phyloP scores from a whole-genome alignment of 2,329 filamentous ascomycete genomes.

The Colletotrichum sp. region DNA sequence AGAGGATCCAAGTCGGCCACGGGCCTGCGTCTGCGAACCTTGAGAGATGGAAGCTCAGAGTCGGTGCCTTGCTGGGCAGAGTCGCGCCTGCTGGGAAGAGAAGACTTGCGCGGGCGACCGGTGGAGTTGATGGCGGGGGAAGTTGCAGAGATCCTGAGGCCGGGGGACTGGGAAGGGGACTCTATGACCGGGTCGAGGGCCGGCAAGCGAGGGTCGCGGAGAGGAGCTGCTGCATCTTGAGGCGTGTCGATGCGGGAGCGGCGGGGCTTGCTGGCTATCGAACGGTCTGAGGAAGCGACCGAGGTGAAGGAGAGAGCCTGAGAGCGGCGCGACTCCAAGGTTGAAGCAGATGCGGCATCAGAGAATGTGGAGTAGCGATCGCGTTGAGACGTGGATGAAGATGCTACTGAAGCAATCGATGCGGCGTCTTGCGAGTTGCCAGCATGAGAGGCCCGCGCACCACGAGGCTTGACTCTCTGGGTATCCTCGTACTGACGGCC shows the following conservation, averaged over 20 bases:
- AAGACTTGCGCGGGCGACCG: not conserved
- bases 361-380: not conserved
- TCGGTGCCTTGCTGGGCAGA: not conserved
- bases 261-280: not conserved
- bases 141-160: not conserved
- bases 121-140: not conserved
- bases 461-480: not conserved
- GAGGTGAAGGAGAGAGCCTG: not conserved
- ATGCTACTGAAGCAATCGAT: not conserved
- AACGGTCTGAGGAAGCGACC: not conserved
- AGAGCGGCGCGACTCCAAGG: not conserved
- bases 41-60: not conserved
- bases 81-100: not conserved
- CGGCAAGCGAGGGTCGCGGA: not conserved
- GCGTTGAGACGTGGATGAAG: not conserved
- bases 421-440: not conserved
- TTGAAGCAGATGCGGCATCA: not conserved
- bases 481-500: not conserved
- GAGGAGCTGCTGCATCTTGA: not conserved
- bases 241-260: not conserved
- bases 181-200: not conserved
- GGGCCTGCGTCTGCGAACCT: conserved; percentile 5
- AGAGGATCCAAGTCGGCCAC: not conserved
- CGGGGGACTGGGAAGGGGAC: not conserved
- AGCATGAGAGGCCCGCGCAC: not conserved